Conservation (phyloP, 2,329 filamentous ascomycete genomes). For the Colletotrichum gloeosporioides region DNA sequence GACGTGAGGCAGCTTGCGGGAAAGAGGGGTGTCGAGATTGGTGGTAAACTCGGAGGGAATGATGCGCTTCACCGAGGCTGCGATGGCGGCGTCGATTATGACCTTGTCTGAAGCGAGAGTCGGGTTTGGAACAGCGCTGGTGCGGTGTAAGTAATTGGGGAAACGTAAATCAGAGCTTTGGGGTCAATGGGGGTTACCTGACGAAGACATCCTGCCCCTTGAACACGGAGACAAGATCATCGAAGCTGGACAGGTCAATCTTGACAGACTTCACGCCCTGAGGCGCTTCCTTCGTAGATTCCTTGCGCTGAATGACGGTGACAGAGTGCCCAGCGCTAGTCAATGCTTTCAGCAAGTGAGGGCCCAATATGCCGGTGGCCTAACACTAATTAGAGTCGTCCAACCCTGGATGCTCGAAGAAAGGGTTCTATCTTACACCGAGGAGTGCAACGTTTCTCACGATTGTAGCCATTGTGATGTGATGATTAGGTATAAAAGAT, state of each 20-base stretch:
- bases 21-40: neutral
- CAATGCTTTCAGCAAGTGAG: neutral
- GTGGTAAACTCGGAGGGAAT: neutral
- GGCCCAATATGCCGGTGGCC: neutral
- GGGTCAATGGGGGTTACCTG: neutral
- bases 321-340: neutral
- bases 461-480: neutral
- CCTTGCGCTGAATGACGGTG: neutral
- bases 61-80: neutral
- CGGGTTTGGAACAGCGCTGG: neutral
- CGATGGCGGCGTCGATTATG: neutral
- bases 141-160: neutral
- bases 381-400: neutral
- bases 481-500: accelerated
- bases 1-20: neutral
- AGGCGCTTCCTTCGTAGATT: neutral
- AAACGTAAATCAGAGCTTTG: neutral
- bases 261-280: neutral
- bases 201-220: neutral
- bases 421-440: neutral
- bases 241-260: neutral
- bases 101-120: neutral
- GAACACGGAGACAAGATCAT: neutral
- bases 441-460: neutral
- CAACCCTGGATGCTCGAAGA: neutral